phyloP scores from a whole-genome alignment of 805 yeast genomes.

The Candida pini region DNA sequence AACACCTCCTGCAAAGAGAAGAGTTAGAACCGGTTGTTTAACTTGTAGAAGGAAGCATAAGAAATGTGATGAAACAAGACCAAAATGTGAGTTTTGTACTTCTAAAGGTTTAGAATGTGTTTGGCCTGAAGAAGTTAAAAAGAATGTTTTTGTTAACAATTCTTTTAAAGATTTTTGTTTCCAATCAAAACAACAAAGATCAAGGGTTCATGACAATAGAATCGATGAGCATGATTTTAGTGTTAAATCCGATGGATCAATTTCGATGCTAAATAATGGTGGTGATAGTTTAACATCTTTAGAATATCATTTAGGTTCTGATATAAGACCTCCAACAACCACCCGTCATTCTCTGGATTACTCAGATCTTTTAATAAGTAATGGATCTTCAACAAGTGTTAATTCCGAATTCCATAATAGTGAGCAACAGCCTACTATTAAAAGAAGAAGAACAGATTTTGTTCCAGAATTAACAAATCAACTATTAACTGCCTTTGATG shows the following conservation, averaged over 20 bases:
- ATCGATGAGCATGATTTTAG: no score
- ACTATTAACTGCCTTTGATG: slow-evolving; percentile 15
- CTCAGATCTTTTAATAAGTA: slow-evolving; percentile 8
- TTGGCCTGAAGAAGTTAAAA: slow-evolving; percentile 31
- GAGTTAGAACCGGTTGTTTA: slow-evolving; percentile 42
- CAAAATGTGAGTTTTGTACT: slow-evolving; percentile 43
- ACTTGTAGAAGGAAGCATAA: slow-evolving; percentile 49
- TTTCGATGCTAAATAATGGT: slow-evolving; percentile 2
- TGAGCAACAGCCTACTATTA: background rate
- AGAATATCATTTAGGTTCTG: slow-evolving; percentile 14
- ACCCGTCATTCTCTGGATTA: slow-evolving; percentile 14
- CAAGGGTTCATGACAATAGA: slow-evolving; percentile 1
- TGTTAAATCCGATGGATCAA: background rate
- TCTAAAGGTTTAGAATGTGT: slow-evolving; percentile 32
- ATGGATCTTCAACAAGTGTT: background rate
- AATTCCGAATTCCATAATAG: background rate
- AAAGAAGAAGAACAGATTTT: slow-evolving; percentile 9
- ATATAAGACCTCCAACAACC: slow-evolving; percentile 4
- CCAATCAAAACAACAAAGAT: slow-evolving; percentile 8
- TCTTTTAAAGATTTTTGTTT: slow-evolving; percentile 22
- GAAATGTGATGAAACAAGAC: slow-evolving; percentile 51
- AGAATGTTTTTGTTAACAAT: slow-evolving; percentile 23
- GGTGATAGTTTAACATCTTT: slow-evolving; percentile 10
- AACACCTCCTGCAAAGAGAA: slow-evolving; percentile 30
- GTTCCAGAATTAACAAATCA: slow-evolving; percentile 9